Percentiles rank a stretch among this genome's conserved stretches.
Evolutionary conservation across 2,329 filamentous ascomycete genomes (phyloP).

Genomic region (Penicillium palitans): DNA sequence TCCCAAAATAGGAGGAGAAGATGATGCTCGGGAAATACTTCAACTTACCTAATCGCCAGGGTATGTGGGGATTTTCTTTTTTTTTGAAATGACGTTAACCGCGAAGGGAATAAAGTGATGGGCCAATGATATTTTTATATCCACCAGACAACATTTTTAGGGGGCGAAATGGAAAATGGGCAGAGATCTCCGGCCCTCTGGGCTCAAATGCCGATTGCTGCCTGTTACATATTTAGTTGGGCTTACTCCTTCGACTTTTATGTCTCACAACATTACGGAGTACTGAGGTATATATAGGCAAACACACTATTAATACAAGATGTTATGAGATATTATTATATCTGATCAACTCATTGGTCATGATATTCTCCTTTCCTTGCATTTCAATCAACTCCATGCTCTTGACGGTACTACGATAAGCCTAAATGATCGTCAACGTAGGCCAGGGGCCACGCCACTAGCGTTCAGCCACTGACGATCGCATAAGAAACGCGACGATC

Average conservation of each 20-base stretch:
- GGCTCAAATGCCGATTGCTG: background rate
- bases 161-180: background rate
- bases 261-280: too few relatives aligned
- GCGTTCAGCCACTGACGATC: slow-evolving; percentile 28
- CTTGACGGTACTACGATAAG: background rate
- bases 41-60: slow-evolving; percentile 3
- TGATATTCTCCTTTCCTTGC: background rate
- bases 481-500: slow-evolving; percentile 10
- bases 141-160: background rate
- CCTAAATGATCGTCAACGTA: slow-evolving; percentile 17
- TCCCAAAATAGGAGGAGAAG: background rate
- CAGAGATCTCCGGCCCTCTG: background rate
- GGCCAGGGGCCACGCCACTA: slow-evolving; percentile 15
- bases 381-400: background rate
- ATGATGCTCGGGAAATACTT: background rate
- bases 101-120: slow-evolving; percentile 1
- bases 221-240: background rate
- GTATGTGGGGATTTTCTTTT: background rate
- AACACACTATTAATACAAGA: too few relatives aligned
- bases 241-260: too few relatives aligned
- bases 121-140: slow-evolving; percentile 12
- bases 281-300: too few relatives aligned
- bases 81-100: slow-evolving; percentile 11
- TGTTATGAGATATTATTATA: too few relatives aligned
- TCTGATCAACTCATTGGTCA: background rate